Conservation (phyloP, 139 green algal genomes). For the Coelastrella sp. region DNA sequence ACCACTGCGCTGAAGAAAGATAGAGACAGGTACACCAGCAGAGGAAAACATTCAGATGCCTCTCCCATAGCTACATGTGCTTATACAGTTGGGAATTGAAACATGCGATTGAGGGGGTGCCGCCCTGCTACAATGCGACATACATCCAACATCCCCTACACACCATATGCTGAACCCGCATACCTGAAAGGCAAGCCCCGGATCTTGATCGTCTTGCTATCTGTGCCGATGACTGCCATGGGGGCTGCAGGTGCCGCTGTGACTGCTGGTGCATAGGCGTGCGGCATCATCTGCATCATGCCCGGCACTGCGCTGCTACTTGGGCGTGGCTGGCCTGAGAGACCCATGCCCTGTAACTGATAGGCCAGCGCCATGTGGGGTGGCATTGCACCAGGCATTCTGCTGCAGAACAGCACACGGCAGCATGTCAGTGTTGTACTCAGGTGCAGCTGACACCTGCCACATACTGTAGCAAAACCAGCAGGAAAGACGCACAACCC, state of each 20-base stretch:
- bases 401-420: background rate
- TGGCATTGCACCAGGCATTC: constrained; percentile 28
- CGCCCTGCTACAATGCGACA: no score
- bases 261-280: constrained; percentile 15
- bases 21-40: constrained; percentile 11
- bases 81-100: no score
- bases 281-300: constrained; percentile 40
- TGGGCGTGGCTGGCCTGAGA: background rate
- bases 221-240: constrained; percentile 41
- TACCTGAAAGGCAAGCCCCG: constrained; percentile 73
- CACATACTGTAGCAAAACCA: no score
- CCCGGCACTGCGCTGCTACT: constrained; percentile 1
- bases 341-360: constrained; percentile 40
- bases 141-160: background rate
- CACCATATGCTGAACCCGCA: background rate
- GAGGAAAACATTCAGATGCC: background rate
- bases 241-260: constrained; percentile 1
- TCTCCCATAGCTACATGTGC: no score
- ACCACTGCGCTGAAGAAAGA: background rate
- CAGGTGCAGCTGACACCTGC: no score
- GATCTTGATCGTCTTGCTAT: constrained; percentile 57
- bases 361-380: constrained; percentile 48
- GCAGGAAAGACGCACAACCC: no score
- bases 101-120: no score
- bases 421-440: background rate